Base-by-base conservation (phyloP, 371 early-diverging fungal species). In the Mortierella sp. region DNA sequence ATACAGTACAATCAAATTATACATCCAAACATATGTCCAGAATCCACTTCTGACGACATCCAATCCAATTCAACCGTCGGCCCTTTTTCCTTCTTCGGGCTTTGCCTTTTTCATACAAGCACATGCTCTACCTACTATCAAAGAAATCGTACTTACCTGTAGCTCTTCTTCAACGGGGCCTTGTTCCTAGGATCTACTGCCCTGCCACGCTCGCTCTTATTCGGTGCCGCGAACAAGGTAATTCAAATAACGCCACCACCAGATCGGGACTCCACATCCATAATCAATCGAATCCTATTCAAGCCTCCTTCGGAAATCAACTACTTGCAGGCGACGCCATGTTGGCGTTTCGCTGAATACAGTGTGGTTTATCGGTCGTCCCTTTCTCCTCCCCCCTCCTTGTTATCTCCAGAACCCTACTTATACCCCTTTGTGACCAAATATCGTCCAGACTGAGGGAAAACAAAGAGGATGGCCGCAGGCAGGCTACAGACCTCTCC, bases 71-170 rank as follows among this genome's bases (percentile, higher is more conserved):
- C 68, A 65, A 41, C 68, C 68, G 41, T 68, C 38, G 18, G 68
- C 21, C 21, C 68, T 21, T 68, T 68, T 63, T 63, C 21, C 65
- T 35, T 63, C 35, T 35, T 63, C 65, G 65, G 65, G 65, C 65
- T 16, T 60, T 60, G 16, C 63, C 32, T 5, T 63, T 63, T 63
- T 32, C 65, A 32, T 38, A 18, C 32, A 8, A 7, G 8, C 56
- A 11, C 41, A 41, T 41, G 41, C 41, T 41, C 41, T 6, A 7
- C 41, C 41, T 10, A 56, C 27, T 21, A 21, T 16, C 60, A 29
- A 27, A n/a, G 21, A 56, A 56, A 11, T 4, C 12, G 60, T 29
- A 60, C 60, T 29, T 32, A 63, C 63, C 32, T 32, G 14, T 29
- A n/a, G 5, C 60, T 60, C 8, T 60, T 29, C 6, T 35, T 32